These are phyloP conservation scores for Psilocybe azurescens DNA, from an alignment of 768 basidiomycete species.

Conservation along the genomic window DNA sequence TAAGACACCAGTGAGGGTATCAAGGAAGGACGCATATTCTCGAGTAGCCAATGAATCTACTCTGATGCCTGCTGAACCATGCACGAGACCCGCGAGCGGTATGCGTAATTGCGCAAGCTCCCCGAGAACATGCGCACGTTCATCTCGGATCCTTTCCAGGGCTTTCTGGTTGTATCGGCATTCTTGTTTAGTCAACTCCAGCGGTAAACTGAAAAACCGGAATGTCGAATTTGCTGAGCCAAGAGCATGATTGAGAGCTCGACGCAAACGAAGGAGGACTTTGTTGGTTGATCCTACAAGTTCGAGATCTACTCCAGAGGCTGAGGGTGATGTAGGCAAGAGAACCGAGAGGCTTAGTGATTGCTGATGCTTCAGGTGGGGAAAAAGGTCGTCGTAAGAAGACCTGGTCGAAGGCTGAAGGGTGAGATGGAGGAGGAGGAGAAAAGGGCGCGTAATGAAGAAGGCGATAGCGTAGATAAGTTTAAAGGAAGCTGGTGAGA, in stretches of 20 bases:
- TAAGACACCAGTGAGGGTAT: constrained; percentile 25
- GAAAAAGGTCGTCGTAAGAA: constrained; percentile 65
- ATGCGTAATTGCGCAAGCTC: constrained; percentile 60
- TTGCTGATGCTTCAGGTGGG: constrained; percentile 50
- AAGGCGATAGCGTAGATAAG: constrained; percentile 49
- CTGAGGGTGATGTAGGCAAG: constrained; percentile 16
- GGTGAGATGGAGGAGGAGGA: constrained; percentile 44
- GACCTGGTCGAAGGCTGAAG: constrained; percentile 49
- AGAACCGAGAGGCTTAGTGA: constrained; percentile 25
- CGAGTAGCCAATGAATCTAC: constrained; percentile 19
- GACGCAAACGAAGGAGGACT: background rate
- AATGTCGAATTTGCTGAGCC: constrained; percentile 25
- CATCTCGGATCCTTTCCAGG: constrained; percentile 69
- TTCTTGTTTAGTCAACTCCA: constrained; percentile 71
- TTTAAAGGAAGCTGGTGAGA: constrained; percentile 51
- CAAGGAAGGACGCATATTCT: constrained; percentile 21
- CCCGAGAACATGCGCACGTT: constrained; percentile 72
- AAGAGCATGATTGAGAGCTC: background rate
- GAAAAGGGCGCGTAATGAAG: constrained; percentile 54
- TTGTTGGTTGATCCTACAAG: constrained; percentile 1
- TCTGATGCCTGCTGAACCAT: constrained; percentile 24
- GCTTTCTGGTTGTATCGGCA: constrained; percentile 62
- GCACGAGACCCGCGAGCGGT: constrained; percentile 29
- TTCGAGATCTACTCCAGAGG: background rate
- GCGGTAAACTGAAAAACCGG: constrained; percentile 50